Percentiles rank a stretch among this genome's conserved stretches.
Evolutionary conservation across 2,329 filamentous ascomycete species (phyloP).

Genomic region (Monilinia polystroma): DNA sequence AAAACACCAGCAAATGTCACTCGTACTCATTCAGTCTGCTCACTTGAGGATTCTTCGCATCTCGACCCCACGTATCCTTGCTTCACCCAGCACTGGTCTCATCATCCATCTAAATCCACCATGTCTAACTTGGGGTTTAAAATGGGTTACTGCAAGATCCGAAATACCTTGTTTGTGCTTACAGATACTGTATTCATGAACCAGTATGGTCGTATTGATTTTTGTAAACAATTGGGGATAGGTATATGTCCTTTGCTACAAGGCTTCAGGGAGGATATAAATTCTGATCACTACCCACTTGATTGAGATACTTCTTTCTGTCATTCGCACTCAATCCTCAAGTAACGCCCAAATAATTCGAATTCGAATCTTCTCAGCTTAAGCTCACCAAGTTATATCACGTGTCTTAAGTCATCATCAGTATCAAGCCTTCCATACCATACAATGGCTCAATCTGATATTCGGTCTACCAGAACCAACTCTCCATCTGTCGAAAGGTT

Average conservation of each 20-base stretch:
- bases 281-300: conserved; percentile 2
- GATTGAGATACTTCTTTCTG: neutral
- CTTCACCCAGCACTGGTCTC: neutral
- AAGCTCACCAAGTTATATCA: neutral
- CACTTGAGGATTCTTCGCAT: neutral
- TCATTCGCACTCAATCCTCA: neutral
- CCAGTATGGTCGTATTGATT: neutral
- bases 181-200: neutral
- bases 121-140: neutral
- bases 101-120: neutral
- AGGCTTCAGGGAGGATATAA: conserved; percentile 3
- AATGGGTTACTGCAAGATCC: neutral
- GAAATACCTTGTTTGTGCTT: neutral
- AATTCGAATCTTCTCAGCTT: neutral
- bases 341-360: neutral
- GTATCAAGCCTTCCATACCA: neutral
- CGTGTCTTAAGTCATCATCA: neutral
- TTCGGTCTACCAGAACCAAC: conserved; percentile 13
- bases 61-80: conserved; percentile 5
- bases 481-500: conserved; percentile 15
- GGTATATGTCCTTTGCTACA: neutral
- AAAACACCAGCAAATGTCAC: neutral
- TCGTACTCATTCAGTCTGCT: neutral
- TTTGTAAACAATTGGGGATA: neutral
- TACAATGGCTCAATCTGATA: conserved; percentile 12